Conservation (phyloP, 805 yeast species). For the Candida morakotiae region DNA sequence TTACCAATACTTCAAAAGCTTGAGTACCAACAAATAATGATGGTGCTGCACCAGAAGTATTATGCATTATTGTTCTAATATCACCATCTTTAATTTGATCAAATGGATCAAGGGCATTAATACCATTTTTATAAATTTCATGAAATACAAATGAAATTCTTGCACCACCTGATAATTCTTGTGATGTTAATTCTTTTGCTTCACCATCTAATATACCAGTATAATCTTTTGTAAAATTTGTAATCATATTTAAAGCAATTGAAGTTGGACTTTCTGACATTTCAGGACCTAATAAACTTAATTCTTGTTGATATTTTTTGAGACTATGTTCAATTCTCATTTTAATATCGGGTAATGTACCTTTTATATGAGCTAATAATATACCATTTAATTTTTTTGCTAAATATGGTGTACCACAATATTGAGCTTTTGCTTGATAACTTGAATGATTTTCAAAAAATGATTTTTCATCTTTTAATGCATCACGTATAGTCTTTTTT, state of each 20-base stretch:
- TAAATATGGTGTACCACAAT: conserved; percentile 97
- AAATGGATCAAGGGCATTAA: conserved; percentile 88
- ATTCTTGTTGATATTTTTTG: conserved; percentile 79
- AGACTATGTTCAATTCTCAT: conserved; percentile 81
- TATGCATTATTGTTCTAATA: conserved; percentile 94
- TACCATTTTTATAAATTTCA: conserved; percentile 91
- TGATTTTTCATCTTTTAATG: conserved; percentile 72
- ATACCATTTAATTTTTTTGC: conserved; percentile 89
- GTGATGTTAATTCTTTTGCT: conserved; percentile 80
- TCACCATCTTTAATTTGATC: conserved; percentile 95
- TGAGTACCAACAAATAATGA: conserved; percentile 95
- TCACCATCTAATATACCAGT: conserved; percentile 90
- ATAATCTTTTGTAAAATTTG: conserved; percentile 89
- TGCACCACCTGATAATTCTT: conserved; percentile 96
- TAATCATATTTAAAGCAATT: conserved; percentile 83
- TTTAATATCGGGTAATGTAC: conserved; percentile 79
- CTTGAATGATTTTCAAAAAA: conserved; percentile 89
- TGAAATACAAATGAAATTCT: conserved; percentile 96
- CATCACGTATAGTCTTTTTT: conserved; percentile 83
- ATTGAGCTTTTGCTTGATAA: conserved; percentile 88
- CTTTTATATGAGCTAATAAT: conserved; percentile 76
- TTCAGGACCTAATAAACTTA: conserved; percentile 79
- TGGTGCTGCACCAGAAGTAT: conserved; percentile 95
- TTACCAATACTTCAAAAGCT: conserved; percentile 93
- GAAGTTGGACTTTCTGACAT: conserved; percentile 85